Evolutionary conservation across 495 filamentous ascomycete genomes (phyloP).

Genomic region (Penicillium simplicissimum): DNA sequence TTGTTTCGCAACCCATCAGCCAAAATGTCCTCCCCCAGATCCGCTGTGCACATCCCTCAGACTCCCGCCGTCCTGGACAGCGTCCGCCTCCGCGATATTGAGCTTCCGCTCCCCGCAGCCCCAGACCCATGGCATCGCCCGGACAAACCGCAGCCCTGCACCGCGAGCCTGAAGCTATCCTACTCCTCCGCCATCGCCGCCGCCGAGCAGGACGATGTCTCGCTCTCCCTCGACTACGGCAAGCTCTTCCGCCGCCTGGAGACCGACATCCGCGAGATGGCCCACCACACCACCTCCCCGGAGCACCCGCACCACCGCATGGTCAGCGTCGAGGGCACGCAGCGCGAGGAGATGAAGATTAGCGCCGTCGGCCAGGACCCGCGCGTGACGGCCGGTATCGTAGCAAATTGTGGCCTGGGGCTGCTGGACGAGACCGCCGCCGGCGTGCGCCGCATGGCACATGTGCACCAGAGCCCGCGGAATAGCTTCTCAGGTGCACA

Average conservation of each 20-base stretch:
- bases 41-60: slow-evolving; percentile 38
- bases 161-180: slow-evolving; percentile 44
- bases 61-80: slow-evolving; percentile 42
- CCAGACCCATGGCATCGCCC: slow-evolving; percentile 50
- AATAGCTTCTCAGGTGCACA: slow-evolving; percentile 29
- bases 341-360: slow-evolving; percentile 34
- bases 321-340: slow-evolving; percentile 37
- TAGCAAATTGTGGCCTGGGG: slow-evolving; percentile 40
- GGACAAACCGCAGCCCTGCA: slow-evolving; percentile 47
- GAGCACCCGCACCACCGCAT: slow-evolving; percentile 28
- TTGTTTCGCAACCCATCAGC: not conserved
- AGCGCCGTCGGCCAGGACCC: slow-evolving; percentile 38
- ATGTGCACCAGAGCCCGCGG: slow-evolving; percentile 35
- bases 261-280: slow-evolving; percentile 36
- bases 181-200: slow-evolving; percentile 47
- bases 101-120: slow-evolving; percentile 44
- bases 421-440: slow-evolving; percentile 47
- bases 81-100: slow-evolving; percentile 44
- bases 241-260: slow-evolving; percentile 51
- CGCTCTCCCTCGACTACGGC: slow-evolving; percentile 49
- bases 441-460: slow-evolving; percentile 42
- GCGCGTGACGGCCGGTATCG: slow-evolving; percentile 39
- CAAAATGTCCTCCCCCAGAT: slow-evolving; percentile 34
- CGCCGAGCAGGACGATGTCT: slow-evolving; percentile 47
- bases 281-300: slow-evolving; percentile 21